Base-by-base conservation (phyloP, 331 rosid genomes). In the Rhamnella rubrinervis region DNA sequence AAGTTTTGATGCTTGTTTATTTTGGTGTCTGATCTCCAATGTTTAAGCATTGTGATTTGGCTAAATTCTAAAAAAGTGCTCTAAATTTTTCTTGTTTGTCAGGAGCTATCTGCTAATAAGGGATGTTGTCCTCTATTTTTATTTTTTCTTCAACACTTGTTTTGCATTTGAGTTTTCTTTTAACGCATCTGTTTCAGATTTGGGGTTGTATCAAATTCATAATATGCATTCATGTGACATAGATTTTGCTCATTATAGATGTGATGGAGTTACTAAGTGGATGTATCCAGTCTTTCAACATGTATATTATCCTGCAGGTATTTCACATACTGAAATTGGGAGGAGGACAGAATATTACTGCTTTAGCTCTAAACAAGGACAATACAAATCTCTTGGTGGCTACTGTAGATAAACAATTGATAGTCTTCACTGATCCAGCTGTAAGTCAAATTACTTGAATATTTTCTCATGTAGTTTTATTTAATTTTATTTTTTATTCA, bases 331-430 rank as follows among this genome's bases (percentile, higher is more conserved):
- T 95, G 83, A 78, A 16, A 77, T 78, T 95, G 78, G 79, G 69
- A 61, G 85, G 78, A 61, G 96, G 98, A 63, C 96, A 85, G 80
- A 95, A 95, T 78, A 89, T 95, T 75, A 91, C 93, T 23, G 81
- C 98, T 65, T 82, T 95, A 57, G 97, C 97, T 73, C 81, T 91
- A 74, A 91, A 91, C 80, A 70, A 75, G 71, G 97, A 95, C 60
- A 85, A 84, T 65, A 91, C 98, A 59, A 95, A 91, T 85, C 90
- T 95, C 44, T 81, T 95, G 86, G 97, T 91, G 71, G 91, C 98
- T 31, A 95, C 98, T 59, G 83, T 69, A 51, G 98, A 95, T 77
- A 89, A 86, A 80, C 85, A 80, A 71, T 82, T 95, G 86, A 78
- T 95, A 73, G 71, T 95, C 81, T 91, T 89, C 85, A 91, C 98